Conservation (phyloP, 805 yeast species). For the Candida arabinofermentans region DNA sequence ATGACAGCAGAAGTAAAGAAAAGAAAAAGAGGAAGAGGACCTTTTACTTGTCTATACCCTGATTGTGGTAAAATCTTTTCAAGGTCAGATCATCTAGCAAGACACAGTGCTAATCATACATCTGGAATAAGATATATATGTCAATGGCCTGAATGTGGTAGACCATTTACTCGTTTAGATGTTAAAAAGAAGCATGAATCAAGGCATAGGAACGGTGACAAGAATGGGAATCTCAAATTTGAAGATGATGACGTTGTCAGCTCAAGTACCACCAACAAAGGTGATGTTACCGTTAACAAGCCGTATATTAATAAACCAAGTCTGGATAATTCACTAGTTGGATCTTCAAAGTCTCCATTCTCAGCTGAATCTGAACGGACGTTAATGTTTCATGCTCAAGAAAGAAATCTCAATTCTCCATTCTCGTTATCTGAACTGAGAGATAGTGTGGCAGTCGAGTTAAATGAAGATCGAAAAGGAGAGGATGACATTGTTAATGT, state of each 20-base stretch:
- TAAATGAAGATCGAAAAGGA: neutral
- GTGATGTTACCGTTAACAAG: no score
- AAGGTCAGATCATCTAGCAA: conserved; percentile 53
- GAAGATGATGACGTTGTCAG: conserved; percentile 20
- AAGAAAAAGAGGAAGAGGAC: neutral
- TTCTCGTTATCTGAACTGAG: conserved; percentile 1
- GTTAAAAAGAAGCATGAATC: conserved; percentile 40
- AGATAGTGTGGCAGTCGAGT: neutral
- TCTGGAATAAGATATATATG: conserved; percentile 42
- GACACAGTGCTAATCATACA: conserved; percentile 53
- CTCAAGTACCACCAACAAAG: neutral
- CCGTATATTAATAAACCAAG: neutral
- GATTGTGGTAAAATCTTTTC: conserved; percentile 40
- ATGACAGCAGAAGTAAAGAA: neutral
- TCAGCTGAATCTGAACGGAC: neutral
- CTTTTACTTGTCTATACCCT: neutral
- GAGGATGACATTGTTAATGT: no score
- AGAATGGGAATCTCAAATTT: no score
- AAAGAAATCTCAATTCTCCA: neutral
- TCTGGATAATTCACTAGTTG: neutral
- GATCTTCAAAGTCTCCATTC: neutral
- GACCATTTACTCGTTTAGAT: conserved; percentile 52
- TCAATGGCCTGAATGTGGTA: conserved; percentile 43
- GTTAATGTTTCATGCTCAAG: conserved; percentile 26
- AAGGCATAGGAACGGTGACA: no score